These are phyloP conservation scores for Raddia guianensis DNA, from an alignment of 176 grass and related monocot genomes.

Conservation along the genomic window DNA sequence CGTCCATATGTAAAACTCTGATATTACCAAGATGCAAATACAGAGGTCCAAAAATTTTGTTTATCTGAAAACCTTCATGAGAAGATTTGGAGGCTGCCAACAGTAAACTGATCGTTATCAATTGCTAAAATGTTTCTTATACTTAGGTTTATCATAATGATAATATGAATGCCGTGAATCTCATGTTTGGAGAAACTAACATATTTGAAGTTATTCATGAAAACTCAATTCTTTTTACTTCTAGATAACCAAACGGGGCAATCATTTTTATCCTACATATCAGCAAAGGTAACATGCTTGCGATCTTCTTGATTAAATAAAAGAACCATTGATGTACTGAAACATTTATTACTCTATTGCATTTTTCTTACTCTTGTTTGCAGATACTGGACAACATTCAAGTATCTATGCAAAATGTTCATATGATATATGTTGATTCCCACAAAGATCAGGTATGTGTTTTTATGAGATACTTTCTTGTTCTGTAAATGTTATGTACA, in stretches of 20 bases:
- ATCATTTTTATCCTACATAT: constrained; percentile 96
- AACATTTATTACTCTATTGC: constrained; percentile 30
- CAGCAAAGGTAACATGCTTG: constrained; percentile 77
- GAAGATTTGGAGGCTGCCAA: constrained; percentile 22
- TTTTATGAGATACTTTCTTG: constrained; percentile 29
- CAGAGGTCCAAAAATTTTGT: background rate
- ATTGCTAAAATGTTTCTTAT: constrained; percentile 27
- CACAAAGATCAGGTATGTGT: constrained; percentile 64
- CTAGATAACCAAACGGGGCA: constrained; percentile 94
- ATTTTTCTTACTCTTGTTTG: constrained; percentile 36
- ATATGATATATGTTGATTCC: constrained; percentile 76
- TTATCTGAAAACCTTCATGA: constrained; percentile 14
- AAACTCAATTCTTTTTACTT: constrained; percentile 39
- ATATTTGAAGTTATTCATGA: constrained; percentile 25
- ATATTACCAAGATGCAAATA: constrained; percentile 4
- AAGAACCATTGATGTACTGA: constrained; percentile 30
- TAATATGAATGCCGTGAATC: constrained; percentile 8
- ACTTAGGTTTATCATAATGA: constrained; percentile 18
- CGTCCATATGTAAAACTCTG: too few species aligned
- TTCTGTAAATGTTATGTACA: constrained; percentile 7
- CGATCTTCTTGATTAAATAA: constrained; percentile 39
- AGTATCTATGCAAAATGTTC: constrained; percentile 88
- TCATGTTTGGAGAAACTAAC: constrained; percentile 8
- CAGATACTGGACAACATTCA: constrained; percentile 98
- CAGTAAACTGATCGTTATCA: constrained; percentile 20